A percentile compares a stretch with the other conserved stretches of the same genome.
Conservation (phyloP, 176 grass and related monocot species). For the Oryza glaberrima region DNA sequence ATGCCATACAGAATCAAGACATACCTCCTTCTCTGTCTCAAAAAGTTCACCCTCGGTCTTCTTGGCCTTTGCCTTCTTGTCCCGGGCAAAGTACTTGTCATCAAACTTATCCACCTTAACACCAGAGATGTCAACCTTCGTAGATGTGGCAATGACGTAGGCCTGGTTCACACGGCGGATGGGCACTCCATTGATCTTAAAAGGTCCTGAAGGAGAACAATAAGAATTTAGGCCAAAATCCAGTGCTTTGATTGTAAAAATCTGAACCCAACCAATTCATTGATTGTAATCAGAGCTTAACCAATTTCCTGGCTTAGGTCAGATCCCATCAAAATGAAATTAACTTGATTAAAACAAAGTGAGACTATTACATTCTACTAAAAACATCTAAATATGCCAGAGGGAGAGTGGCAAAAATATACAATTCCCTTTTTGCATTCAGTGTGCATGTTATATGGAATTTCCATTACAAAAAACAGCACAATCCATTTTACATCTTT, state of each 20-base stretch:
- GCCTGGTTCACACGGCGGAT: conserved; percentile 87
- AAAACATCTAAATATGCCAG: background rate
- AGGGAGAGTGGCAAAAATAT: background rate
- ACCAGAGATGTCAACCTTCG: conserved; percentile 88
- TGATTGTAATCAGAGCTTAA: background rate
- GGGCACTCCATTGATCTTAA: conserved; percentile 96
- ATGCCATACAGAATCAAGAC: background rate
- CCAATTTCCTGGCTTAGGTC: too few relatives aligned
- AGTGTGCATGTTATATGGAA: background rate
- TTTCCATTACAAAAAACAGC: background rate
- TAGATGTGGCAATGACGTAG: conserved; percentile 90
- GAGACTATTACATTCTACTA: too few relatives aligned
- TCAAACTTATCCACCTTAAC: conserved; percentile 72
- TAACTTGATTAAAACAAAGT: too few relatives aligned
- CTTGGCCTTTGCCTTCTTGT: conserved; percentile 68
- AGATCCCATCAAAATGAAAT: too few relatives aligned
- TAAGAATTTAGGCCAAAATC: background rate
- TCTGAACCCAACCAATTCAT: too few relatives aligned
- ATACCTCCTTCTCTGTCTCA: conserved; percentile 81
- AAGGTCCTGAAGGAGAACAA: conserved; percentile 64
- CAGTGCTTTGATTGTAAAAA: background rate
- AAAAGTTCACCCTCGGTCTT: conserved; percentile 94
- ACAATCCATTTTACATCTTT: background rate
- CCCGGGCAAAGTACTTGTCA: conserved; percentile 89
- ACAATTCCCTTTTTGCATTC: background rate